Percentiles rank a stretch among this genome's conserved stretches.
phyloP scores from a whole-genome alignment of 2,329 filamentous ascomycete species.

The Talaromyces sp. region DNA sequence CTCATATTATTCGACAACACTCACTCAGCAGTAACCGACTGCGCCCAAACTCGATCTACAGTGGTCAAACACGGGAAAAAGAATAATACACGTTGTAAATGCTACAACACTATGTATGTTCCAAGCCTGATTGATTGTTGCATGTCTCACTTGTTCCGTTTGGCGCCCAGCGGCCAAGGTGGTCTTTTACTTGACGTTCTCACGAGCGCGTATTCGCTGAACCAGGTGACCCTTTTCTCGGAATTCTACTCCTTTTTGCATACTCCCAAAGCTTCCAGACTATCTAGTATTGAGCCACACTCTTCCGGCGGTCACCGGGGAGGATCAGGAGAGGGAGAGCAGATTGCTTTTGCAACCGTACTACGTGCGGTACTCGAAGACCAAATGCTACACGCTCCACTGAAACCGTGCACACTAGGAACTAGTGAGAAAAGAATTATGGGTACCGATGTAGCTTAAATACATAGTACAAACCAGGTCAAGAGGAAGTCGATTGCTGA shows the following conservation, averaged over 20 bases:
- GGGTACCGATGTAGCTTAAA: conserved; percentile 1
- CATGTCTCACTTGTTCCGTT: background rate
- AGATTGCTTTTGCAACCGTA: background rate
- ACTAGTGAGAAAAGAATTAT: background rate
- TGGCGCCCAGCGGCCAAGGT: background rate
- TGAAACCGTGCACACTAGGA: background rate
- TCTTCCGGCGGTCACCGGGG: background rate
- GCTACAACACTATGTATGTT: background rate
- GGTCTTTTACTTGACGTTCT: background rate
- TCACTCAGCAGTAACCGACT: background rate
- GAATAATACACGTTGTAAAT: background rate
- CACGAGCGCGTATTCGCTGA: background rate
- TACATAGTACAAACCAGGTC: background rate
- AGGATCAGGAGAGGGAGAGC: background rate
- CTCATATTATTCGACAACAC: background rate
- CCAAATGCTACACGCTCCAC: conserved; percentile 2
- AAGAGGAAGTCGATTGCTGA: background rate
- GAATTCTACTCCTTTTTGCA: background rate
- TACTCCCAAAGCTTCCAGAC: background rate
- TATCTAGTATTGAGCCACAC: background rate
- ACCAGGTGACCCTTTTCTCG: background rate
- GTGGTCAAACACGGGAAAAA: background rate
- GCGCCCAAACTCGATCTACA: background rate
- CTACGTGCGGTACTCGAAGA: background rate
- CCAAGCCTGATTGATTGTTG: background rate